phyloP scores from a whole-genome alignment of 352 stramenopile genomes.

The Pythium aphanidermatum region DNA sequence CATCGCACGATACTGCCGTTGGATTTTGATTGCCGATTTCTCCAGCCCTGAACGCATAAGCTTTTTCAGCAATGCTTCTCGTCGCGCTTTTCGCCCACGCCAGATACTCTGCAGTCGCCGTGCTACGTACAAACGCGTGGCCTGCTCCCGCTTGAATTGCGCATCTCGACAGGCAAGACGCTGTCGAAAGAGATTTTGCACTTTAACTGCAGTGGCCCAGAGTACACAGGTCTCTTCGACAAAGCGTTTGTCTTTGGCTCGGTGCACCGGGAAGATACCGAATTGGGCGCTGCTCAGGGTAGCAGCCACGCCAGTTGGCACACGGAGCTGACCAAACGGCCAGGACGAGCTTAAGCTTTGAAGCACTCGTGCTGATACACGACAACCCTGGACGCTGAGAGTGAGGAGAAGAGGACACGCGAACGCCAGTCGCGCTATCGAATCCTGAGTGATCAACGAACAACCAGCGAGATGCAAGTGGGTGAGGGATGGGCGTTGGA shows the following conservation, averaged over 20 bases:
- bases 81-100: conserved; percentile 41
- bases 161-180: conserved; percentile 31
- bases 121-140: conserved; percentile 33
- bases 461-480: conserved; percentile 61
- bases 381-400: conserved; percentile 59
- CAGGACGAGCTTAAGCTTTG: conserved; percentile 61
- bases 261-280: conserved; percentile 63
- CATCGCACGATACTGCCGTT: conserved; percentile 53
- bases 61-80: conserved; percentile 37
- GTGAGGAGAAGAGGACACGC: conserved; percentile 63
- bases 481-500: conserved; percentile 39
- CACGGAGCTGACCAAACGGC: conserved; percentile 44
- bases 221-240: conserved; percentile 48
- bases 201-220: conserved; percentile 51
- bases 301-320: conserved; percentile 21
- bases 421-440: conserved; percentile 50
- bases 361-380: conserved; percentile 50
- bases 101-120: conserved; percentile 60
- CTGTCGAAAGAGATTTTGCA: conserved; percentile 55
- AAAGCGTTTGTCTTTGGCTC: conserved; percentile 57
- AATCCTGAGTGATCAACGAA: conserved; percentile 53
- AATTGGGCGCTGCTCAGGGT: conserved; percentile 23
- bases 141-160: conserved; percentile 28
- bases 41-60: conserved; percentile 41
- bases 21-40: conserved; percentile 53